Evolutionary conservation across 208 protist genomes (phyloP).

Genomic region (Leishmania amazonensis): DNA sequence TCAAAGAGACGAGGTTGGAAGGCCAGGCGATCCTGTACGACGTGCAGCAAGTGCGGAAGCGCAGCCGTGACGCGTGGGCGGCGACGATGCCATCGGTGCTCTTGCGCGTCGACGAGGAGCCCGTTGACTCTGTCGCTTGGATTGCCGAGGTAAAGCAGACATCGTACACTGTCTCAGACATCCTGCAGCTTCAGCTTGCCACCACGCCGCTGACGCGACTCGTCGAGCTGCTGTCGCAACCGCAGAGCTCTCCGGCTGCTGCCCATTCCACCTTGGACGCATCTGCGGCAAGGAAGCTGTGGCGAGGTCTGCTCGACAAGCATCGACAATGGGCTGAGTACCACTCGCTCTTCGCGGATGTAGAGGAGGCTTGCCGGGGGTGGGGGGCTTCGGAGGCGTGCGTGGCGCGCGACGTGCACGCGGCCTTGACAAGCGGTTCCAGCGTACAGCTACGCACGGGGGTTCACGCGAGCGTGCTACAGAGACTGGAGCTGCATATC

Average conservation of each 20-base stretch:
- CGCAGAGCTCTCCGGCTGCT: not conserved
- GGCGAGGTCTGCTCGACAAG: conserved; percentile 24
- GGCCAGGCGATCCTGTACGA: conserved; percentile 41
- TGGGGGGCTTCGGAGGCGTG: conserved; percentile 25
- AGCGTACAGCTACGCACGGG: conserved; percentile 67
- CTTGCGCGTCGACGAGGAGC: conserved; percentile 9
- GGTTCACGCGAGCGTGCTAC: conserved; percentile 58
- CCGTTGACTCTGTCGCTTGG: conserved; percentile 32
- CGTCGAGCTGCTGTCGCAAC: conserved; percentile 26
- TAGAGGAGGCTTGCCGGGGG: conserved; percentile 18
- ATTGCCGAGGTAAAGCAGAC: conserved; percentile 39
- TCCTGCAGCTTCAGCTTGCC: conserved; percentile 42
- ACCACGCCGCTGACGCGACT: conserved; percentile 30
- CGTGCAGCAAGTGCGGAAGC: conserved; percentile 25
- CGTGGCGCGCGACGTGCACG: conserved; percentile 34
- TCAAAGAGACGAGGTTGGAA: conserved; percentile 49
- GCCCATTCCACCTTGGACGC: not conserved
- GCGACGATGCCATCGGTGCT: conserved; percentile 32
- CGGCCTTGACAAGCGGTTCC: conserved; percentile 24
- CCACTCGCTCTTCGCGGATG: conserved; percentile 30
- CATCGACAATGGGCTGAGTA: conserved; percentile 29
- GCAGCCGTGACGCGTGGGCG: conserved; percentile 20
- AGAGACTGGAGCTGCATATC: conserved; percentile 36
- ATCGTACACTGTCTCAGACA: conserved; percentile 32
- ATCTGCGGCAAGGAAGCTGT: conserved; percentile 15